Percentiles rank a stretch among this genome's conserved stretches.
These are phyloP conservation scores for Tetraselmis chui DNA, from an alignment of 139 green algal genomes.

Conservation along the genomic window DNA sequence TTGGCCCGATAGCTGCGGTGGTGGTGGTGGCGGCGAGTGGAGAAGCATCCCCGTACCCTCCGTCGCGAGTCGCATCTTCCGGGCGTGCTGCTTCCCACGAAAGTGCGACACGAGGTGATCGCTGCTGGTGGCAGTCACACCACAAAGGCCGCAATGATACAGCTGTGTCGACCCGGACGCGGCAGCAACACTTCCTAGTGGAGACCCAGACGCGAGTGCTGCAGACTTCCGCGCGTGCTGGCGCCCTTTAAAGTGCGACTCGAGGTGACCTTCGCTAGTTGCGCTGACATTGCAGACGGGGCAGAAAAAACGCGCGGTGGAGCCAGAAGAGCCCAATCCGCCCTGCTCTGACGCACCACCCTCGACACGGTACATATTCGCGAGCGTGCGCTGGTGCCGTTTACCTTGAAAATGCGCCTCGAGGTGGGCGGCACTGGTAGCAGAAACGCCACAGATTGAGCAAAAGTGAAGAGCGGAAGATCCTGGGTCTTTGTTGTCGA, in stretches of 20 bases:
- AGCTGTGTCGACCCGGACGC: neutral
- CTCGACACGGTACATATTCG: neutral
- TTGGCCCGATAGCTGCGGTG: neutral
- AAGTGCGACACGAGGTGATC: neutral
- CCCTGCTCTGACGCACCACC: neutral
- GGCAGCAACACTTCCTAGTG: too few species aligned
- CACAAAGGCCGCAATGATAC: neutral
- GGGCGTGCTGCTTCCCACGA: neutral
- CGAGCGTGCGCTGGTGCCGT: neutral
- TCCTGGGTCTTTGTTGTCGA: neutral
- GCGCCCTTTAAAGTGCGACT: neutral
- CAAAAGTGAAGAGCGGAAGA: neutral
- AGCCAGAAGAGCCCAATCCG: neutral
- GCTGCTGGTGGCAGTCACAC: neutral
- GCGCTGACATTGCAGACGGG: neutral
- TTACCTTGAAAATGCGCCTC: neutral
- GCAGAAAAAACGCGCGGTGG: neutral
- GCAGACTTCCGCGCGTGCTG: neutral
- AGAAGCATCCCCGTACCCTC: too few species aligned
- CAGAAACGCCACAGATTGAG: neutral
- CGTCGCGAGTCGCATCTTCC: neutral
- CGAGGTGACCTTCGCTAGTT: neutral
- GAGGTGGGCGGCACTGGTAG: neutral
- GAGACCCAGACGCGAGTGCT: neutral
- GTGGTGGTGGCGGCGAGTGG: neutral